Conservation (phyloP, 345 rosid genomes). For the Eucalyptus cladocalyx region DNA sequence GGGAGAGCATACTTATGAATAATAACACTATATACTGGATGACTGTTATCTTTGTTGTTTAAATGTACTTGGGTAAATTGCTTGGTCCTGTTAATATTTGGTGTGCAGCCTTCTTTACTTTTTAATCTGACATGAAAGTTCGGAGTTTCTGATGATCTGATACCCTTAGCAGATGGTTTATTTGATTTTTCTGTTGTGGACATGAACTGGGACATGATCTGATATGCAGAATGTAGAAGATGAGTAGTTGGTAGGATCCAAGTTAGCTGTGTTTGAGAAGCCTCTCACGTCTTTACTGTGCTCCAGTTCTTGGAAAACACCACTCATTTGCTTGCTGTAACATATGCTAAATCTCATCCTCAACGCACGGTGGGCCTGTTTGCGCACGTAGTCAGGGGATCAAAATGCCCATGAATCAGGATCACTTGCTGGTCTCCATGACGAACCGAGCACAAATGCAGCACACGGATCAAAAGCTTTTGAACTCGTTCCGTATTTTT, state of each 20-base stretch:
- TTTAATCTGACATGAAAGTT: neutral
- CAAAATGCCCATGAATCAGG: neutral
- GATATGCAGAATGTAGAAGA: neutral
- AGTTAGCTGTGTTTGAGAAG: neutral
- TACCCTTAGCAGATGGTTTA: neutral
- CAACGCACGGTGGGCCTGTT: neutral
- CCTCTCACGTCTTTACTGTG: neutral
- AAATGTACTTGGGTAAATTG: neutral
- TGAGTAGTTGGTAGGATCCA: neutral
- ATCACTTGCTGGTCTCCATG: neutral
- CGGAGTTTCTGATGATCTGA: neutral
- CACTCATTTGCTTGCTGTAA: neutral
- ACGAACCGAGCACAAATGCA: neutral
- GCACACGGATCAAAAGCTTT: neutral
- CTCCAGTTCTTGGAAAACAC: neutral
- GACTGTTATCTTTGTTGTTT: neutral
- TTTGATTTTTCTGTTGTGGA: neutral
- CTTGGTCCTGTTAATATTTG: neutral
- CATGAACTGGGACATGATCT: neutral
- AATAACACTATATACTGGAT: neutral
- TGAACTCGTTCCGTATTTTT: neutral
- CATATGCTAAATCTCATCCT: neutral
- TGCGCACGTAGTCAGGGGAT: neutral
- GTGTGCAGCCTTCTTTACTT: neutral
- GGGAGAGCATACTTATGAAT: neutral